phyloP scores from a whole-genome alignment of 2,329 filamentous ascomycete genomes.

The Fusarium sp. region DNA sequence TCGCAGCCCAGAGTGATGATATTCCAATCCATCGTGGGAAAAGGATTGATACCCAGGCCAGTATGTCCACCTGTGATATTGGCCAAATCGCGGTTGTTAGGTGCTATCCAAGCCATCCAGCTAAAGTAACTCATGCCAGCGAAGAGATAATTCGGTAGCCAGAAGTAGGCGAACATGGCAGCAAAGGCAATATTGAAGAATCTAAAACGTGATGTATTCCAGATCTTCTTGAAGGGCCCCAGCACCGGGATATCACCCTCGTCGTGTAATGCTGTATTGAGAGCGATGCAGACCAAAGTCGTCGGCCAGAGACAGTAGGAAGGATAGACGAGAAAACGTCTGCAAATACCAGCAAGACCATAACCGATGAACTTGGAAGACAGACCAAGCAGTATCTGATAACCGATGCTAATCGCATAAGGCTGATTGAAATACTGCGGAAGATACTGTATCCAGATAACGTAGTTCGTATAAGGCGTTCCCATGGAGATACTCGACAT shows the following conservation, averaged over 20 bases:
- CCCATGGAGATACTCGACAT: constrained; percentile 69
- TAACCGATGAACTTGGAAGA: constrained; percentile 68
- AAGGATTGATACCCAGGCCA: constrained; percentile 56
- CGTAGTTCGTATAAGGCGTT: constrained; percentile 62
- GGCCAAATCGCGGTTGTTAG: constrained; percentile 54
- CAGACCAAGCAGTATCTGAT: constrained; percentile 63
- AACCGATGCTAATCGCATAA: constrained; percentile 61
- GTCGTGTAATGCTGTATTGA: constrained; percentile 62
- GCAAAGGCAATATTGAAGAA: constrained; percentile 60
- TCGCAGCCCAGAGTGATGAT: constrained; percentile 48
- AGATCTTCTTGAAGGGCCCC: constrained; percentile 51
- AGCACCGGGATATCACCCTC: constrained; percentile 50
- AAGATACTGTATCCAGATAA: constrained; percentile 63
- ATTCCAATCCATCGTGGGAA: constrained; percentile 60
- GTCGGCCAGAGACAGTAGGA: constrained; percentile 66
- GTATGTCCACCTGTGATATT: constrained; percentile 53
- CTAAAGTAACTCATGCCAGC: constrained; percentile 60
- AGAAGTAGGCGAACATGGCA: constrained; percentile 66
- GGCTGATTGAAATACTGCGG: constrained; percentile 63
- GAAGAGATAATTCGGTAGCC: constrained; percentile 66
- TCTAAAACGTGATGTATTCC: constrained; percentile 57
- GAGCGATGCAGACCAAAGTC: constrained; percentile 62
- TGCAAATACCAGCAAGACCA: constrained; percentile 63
- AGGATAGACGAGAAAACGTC: constrained; percentile 65
- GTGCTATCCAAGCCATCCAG: constrained; percentile 67